Evolutionary conservation across 1,284 basidiomycete species (phyloP).

Genomic region (Somion occarium): DNA sequence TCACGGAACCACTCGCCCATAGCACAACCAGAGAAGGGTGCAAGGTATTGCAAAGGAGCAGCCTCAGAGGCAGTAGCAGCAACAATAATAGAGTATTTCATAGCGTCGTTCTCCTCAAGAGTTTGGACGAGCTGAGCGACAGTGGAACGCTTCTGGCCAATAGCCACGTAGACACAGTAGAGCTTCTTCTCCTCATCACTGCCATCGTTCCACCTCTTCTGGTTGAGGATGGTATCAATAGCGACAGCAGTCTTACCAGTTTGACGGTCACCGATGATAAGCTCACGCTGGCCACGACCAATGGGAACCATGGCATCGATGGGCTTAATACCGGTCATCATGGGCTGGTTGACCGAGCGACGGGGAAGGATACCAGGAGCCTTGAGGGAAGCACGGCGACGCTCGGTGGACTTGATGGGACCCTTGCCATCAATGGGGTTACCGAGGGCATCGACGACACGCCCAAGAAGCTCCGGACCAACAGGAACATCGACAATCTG

Average conservation of each 20-base stretch:
- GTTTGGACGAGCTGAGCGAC: slow-evolving; percentile 99
- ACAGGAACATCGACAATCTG: slow-evolving; percentile 99
- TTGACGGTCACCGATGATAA: slow-evolving; percentile 99
- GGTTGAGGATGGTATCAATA: slow-evolving; percentile 99
- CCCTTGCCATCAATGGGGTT: slow-evolving; percentile 99
- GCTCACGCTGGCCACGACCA: slow-evolving; percentile 99
- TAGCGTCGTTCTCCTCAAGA: slow-evolving; percentile 98
- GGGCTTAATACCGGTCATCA: slow-evolving; percentile 99
- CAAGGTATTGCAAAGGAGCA: slow-evolving; percentile 97
- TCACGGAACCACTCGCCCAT: slow-evolving; percentile 99
- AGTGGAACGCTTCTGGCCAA: slow-evolving; percentile 99
- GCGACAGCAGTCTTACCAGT: slow-evolving; percentile 99
- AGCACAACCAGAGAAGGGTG: slow-evolving; percentile 99
- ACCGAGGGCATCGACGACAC: slow-evolving; percentile 98
- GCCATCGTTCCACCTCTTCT: slow-evolving; percentile 99
- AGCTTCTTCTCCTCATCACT: slow-evolving; percentile 96
- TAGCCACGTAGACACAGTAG: slow-evolving; percentile 99
- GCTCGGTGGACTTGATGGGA: slow-evolving; percentile 89
- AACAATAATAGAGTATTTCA: slow-evolving; percentile 99
- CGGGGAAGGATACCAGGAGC: slow-evolving; percentile 98
- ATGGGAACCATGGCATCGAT: slow-evolving; percentile 99
- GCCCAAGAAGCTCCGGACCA: slow-evolving; percentile 92
- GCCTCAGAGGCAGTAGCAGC: slow-evolving; percentile 99
- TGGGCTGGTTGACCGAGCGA: slow-evolving; percentile 99
- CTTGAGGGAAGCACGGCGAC: slow-evolving; percentile 96